Base-by-base conservation (phyloP, 1,284 basidiomycete genomes). In the Boletus smithii region DNA sequence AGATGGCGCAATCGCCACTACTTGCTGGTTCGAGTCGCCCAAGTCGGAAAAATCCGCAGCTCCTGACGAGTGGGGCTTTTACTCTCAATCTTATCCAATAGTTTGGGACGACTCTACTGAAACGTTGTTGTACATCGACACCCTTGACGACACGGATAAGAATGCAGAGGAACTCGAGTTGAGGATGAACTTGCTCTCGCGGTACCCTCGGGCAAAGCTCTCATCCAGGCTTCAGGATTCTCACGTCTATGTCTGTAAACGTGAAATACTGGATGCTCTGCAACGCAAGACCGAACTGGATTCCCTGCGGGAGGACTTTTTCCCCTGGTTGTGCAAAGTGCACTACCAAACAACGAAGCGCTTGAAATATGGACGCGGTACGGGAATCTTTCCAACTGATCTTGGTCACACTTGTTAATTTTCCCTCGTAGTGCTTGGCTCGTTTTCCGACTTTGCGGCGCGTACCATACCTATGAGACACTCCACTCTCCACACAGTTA, bases 281-380 rank as follows among this genome's bases (percentile, higher is more conserved):
- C 75, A 80, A 10, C 74, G 81, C 54, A 88, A 88, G 57, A 69
- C 70, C 8, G 76, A 82, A 53, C 74, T 93, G 33, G 83, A 89
- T 42, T 92, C 88, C 11, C 75, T 95, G 49, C 74, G 85, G 44
- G 88, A 94, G 64, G 91, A 95, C 54, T 89, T 95, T 58, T 68
- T 95, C 7, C 92, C 92, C 0, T 95, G 91, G 89, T 65, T 95
- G 36, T 86, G 90, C 69, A 92, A 91, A 65, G 72, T 88, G 7
- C 86, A 88, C 51, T 92, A 91, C 56, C 82, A 85, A 46, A 69
- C 71, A 9, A 72, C 73, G 8, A 82, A 80, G 57, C 71, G 73
- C 50, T 68, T 66, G 37, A 85, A 81, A 67, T 87, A 87, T 54
- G 75, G 70, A 22, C 62, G 67, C 47, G 65, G 83, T 84, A 56